Evolutionary conservation across 2,329 filamentous ascomycete species (phyloP), one percentile per base, ranked within the genome.

Genomic region (Verticillium nonalfalfae): DNA sequence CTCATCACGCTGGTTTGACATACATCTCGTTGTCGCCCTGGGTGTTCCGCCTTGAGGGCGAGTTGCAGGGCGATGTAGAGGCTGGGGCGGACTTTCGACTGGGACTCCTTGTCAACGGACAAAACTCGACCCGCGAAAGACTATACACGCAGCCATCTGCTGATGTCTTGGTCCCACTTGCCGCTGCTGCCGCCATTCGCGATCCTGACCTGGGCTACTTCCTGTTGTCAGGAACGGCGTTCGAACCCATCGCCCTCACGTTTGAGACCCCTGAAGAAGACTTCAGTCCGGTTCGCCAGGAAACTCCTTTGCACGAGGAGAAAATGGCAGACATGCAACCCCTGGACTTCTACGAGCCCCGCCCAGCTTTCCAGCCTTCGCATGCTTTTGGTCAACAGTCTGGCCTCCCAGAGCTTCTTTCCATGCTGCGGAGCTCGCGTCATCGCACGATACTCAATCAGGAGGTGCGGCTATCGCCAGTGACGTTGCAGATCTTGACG

Each of bases 401-500:
- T 4, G 76, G 78, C 31, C 72, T 91, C 9, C 83, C 86, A 2
- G 72, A 73, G 34, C 75, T 88, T 56, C 76, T 88, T 13, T 81
- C 85, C 58, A 76, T 78, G 55, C 74, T 87, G 40, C 81, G 83
- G 57, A 86, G 85, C 1, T 83, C 84, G 55, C 81, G 84, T 59
- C 81, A 87, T 72, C 84, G 84, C 72, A 80, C 84, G 5, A 73
- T 86, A 33, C 75, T 91, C 57, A 85, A 84, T 61, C 87, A 90
- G 63, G 85, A 90, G 68, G 79, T 93, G 60, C 82, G 85, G 62
- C 81, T 93, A 26, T 90, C 87, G 26, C 85, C 89, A 13, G 84
- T 89, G 26, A 90, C 89, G 1, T 79, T 93, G 18, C 83, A 87
- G 65, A 80, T 91, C 40, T 84, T 94, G 66, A 90, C 88, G 34